Evolutionary conservation across 169 alveolate species (phyloP), one percentile per base, ranked within the genome.

Genomic region (Plasmodium yoelii): DNA sequence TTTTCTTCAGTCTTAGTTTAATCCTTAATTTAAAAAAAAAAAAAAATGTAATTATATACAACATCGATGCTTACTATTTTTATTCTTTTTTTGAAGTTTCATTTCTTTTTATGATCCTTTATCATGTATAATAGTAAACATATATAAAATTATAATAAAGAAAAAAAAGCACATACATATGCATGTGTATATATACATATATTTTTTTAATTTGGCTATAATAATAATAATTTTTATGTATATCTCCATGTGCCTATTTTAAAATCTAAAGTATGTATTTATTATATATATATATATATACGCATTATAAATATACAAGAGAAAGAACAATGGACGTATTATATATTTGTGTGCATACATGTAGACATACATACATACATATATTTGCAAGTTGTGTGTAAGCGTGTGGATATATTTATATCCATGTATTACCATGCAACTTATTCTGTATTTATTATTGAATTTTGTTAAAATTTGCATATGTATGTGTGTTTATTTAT

Each of bases 101-200:
- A 51, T 2, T 13, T 15, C 6, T 4, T 51, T 42, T 18, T 69
- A 69, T 46, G 26, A 18, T 69, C 15, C 24, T 44, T 4, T 28
- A 69, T 69, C 61, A 4, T 69, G 77, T 69, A 69, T 28, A 69
- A 22, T 69, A 69, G 77, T 44, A 68, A 24, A 44, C 15, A 55
- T 28, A 19, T 44, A 44, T 51, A 51, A 18, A 46, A 44, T 42
- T 24, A 18, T 15, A 55, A 18, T 18, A 69, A 55, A 42, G 26
- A 22, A 24, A 13, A 56, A 59, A 18, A 47, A 42, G 61, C 15
- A 34, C 53, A 44, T 69, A 47, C 26, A 60, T 69, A 56, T 69
- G 77, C 53, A 60, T 24, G 74, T 44, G 18, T 51, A 59, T 70
- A 8, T 9, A 42, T 46, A 39, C 65, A 67, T 47, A 7, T 64